Conservation (phyloP, 1,284 basidiomycete species). For the Moniliella sp. region DNA sequence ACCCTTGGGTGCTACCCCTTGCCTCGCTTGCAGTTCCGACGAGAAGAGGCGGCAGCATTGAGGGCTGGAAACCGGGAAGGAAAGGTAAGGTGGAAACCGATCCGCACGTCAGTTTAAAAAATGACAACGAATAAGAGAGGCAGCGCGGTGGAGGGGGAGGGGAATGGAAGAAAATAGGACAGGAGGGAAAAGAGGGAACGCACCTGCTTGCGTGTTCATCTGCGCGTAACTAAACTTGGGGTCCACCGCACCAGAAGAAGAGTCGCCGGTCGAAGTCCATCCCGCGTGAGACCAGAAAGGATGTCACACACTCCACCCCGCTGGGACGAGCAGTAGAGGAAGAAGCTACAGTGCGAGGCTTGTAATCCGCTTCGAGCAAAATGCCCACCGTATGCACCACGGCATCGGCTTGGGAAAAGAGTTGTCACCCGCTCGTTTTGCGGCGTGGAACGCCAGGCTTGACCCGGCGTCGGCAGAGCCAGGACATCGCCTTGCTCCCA, state of each 20-base stretch:
- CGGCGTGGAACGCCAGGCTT: too few relatives aligned
- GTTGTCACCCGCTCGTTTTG: neutral
- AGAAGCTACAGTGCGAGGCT: conserved; percentile 32
- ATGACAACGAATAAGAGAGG: neutral
- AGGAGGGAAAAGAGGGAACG: conserved; percentile 17
- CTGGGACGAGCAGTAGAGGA: neutral
- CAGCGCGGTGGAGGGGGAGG: neutral
- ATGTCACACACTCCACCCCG: neutral
- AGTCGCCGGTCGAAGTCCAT: conserved; percentile 6
- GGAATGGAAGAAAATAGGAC: neutral
- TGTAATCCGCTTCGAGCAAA: conserved; percentile 65
- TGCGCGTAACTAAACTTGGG: conserved; percentile 44
- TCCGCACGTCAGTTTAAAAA: neutral
- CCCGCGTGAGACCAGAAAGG: neutral
- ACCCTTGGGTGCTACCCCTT: neutral
- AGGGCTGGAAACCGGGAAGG: conserved; percentile 8
- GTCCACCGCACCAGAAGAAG: conserved; percentile 27
- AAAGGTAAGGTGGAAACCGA: neutral
- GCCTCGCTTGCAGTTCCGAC: neutral
- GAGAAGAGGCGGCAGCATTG: conserved; percentile 14
- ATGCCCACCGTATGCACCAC: conserved; percentile 89
- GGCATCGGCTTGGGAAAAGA: conserved; percentile 34
- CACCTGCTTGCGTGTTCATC: conserved; percentile 75
- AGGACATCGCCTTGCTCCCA: neutral
- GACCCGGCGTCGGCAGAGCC: neutral